These are phyloP conservation scores for Logfia minima DNA, from an alignment of 129 eudicot species.

Conservation along the genomic window DNA sequence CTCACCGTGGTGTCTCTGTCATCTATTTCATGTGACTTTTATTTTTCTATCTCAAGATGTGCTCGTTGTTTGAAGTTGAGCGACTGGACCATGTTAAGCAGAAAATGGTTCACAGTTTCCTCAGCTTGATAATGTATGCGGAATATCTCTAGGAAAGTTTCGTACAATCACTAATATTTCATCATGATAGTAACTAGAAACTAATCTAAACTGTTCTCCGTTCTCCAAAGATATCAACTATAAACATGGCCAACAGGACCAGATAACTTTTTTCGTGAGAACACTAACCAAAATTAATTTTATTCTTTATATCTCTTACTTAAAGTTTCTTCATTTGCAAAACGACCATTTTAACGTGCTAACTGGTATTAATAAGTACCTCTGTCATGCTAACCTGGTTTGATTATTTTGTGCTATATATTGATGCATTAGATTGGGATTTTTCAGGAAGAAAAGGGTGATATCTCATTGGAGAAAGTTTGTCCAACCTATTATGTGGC, in stretches of 20 bases:
- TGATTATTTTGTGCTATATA: neutral
- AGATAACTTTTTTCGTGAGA: neutral
- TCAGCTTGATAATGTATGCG: neutral
- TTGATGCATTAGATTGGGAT: constrained; percentile 25
- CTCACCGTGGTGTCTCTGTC: no score
- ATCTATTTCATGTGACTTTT: no score
- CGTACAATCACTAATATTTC: neutral
- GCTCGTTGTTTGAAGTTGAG: neutral
- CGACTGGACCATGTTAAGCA: neutral
- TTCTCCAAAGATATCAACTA: neutral
- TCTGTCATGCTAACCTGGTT: neutral
- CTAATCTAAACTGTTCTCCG: neutral
- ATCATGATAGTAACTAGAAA: neutral
- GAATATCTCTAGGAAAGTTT: neutral
- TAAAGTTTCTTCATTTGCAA: neutral
- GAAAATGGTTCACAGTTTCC: neutral
- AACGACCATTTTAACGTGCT: neutral
- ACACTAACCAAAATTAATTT: neutral
- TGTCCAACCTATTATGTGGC: constrained; percentile 81
- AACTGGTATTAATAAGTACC: neutral
- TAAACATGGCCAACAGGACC: neutral
- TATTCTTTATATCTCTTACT: no score
- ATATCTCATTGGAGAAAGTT: constrained; percentile 79
- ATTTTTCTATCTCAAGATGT: neutral
- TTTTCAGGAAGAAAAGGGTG: constrained; percentile 69